phyloP scores from a whole-genome alignment of 1,139 yeast species.

The Taphrina wiesneri region DNA sequence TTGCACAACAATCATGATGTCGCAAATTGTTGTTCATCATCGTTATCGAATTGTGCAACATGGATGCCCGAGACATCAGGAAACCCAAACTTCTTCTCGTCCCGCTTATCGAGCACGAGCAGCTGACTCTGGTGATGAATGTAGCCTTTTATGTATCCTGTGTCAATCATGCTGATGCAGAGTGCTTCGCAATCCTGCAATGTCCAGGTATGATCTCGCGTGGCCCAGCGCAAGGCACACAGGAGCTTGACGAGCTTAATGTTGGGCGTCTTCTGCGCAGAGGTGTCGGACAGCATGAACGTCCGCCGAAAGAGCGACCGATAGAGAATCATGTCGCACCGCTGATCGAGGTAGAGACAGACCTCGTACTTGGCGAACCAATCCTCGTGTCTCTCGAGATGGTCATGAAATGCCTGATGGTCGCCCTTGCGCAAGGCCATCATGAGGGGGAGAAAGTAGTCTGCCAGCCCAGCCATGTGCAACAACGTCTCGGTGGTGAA shows the following conservation, averaged over 20 bases:
- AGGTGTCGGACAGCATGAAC: constrained; percentile 36
- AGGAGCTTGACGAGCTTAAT: constrained; percentile 40
- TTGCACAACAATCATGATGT: background rate
- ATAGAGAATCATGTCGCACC: constrained; percentile 43
- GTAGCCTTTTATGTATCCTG: constrained; percentile 47
- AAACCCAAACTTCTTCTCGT: constrained; percentile 28
- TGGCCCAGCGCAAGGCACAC: constrained; percentile 38
- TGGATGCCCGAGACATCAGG: constrained; percentile 13
- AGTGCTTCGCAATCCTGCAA: constrained; percentile 45
- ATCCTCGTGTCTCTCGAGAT: constrained; percentile 41
- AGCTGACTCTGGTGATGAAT: constrained; percentile 37
- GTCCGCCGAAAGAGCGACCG: constrained; percentile 43
- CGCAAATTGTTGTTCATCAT: constrained; percentile 7
- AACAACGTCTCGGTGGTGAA: constrained; percentile 44
- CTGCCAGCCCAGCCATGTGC: constrained; percentile 40
- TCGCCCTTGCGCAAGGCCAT: constrained; percentile 43
- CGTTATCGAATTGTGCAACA: constrained; percentile 14
- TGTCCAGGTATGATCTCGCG: constrained; percentile 37
- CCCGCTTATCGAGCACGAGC: constrained; percentile 34
- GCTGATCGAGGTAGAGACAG: constrained; percentile 42
- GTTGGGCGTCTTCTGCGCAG: constrained; percentile 38
- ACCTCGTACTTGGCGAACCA: constrained; percentile 44
- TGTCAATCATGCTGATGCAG: constrained; percentile 46
- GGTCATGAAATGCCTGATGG: constrained; percentile 41
- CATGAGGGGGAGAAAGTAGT: constrained; percentile 44